Conservation (phyloP, 345 rosid species). For the Aquilaria malaccensis region DNA sequence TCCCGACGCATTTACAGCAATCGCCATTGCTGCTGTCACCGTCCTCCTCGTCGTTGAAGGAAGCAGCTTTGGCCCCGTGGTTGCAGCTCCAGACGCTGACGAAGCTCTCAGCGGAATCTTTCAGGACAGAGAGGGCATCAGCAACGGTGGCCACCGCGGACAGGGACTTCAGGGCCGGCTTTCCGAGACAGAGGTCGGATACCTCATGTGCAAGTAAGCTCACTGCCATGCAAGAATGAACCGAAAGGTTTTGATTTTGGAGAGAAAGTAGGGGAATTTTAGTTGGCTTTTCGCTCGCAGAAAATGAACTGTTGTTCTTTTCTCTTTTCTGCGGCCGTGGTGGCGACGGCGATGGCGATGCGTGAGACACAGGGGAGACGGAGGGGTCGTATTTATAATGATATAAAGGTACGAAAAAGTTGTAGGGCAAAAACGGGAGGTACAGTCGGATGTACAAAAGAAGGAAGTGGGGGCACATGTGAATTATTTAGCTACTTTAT, state of each 20-base stretch:
- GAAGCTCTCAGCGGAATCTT: conserved; percentile 46
- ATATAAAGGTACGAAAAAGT: not conserved
- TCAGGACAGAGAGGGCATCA: conserved; percentile 50
- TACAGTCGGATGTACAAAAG: not conserved
- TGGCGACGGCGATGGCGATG: not conserved
- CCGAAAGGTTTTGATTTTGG: not conserved
- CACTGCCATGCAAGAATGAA: conserved; percentile 59
- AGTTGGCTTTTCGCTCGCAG: not conserved
- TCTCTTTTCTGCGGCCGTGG: not conserved
- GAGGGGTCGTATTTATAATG: not conserved
- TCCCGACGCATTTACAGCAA: conserved; percentile 66
- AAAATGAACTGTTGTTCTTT: not conserved
- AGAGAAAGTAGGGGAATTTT: not conserved
- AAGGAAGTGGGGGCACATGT: too few relatives aligned
- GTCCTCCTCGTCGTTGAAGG: conserved; percentile 9
- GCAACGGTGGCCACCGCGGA: conserved; percentile 46
- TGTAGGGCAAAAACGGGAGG: not conserved
- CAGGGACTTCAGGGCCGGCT: conserved; percentile 73
- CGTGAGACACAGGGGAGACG: not conserved
- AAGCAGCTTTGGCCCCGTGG: conserved; percentile 17
- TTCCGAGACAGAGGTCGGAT: conserved; percentile 93
- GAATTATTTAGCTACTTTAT: too few relatives aligned
- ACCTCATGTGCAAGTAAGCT: conserved; percentile 49
- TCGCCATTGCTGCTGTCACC: conserved; percentile 4
- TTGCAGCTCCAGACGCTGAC: conserved; percentile 79